phyloP scores from a whole-genome alignment of 352 stramenopile species.

The Phytophthora capsici region DNA sequence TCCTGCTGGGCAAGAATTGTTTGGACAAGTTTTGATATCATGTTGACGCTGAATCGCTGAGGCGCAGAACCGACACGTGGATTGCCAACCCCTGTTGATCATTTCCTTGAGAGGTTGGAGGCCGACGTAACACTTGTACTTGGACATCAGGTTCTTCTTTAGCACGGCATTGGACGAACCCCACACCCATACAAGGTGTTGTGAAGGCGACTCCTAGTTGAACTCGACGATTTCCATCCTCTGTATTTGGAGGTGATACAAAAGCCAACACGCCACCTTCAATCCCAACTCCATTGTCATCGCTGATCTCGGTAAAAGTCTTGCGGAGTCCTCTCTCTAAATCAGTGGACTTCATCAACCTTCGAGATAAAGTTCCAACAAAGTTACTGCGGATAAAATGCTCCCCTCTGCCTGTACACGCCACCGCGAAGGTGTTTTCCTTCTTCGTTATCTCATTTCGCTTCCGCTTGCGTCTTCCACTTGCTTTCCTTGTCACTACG shows the following conservation, averaged over 20 bases:
- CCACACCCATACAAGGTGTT: slow-evolving; percentile 73
- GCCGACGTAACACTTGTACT: slow-evolving; percentile 60
- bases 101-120: not conserved
- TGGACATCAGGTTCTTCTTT: slow-evolving; percentile 25
- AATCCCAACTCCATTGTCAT: slow-evolving; percentile 43
- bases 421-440: slow-evolving; percentile 56
- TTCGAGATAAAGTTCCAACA: slow-evolving; percentile 34
- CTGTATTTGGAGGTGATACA: not conserved
- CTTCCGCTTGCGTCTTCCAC: slow-evolving; percentile 26
- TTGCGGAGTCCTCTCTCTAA: slow-evolving; percentile 42
- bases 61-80: slow-evolving; percentile 37
- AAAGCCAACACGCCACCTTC: slow-evolving; percentile 68
- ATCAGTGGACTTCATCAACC: slow-evolving; percentile 32
- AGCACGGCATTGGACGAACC: slow-evolving; percentile 43
- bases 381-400: slow-evolving; percentile 68
- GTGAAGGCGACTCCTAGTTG: slow-evolving; percentile 69
- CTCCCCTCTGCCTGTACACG: slow-evolving; percentile 70
- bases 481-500: not conserved
- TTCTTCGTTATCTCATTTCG: slow-evolving; percentile 4
- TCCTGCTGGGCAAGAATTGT: no score
- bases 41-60: not conserved
- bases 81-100: slow-evolving; percentile 20
- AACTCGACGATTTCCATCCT: slow-evolving; percentile 17
- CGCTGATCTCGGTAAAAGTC: slow-evolving; percentile 40
- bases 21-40: not conserved